phyloP scores from a whole-genome alignment of 108 stramenopile species.

The Cyclotella baltica region DNA sequence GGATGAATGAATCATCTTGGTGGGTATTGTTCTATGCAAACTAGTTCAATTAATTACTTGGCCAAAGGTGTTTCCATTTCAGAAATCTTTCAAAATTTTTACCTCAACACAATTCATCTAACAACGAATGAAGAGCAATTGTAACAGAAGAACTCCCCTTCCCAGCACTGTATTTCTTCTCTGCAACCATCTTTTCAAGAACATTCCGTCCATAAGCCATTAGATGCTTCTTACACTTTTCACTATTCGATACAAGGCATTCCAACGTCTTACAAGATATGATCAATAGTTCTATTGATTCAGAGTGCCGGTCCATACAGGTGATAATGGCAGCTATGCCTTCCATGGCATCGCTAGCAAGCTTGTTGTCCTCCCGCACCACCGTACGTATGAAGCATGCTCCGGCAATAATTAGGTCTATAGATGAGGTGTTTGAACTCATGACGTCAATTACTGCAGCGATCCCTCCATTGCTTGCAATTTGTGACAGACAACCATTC shows the following conservation, averaged over 20 bases:
- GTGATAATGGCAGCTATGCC: conserved; percentile 47
- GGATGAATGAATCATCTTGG: too few species aligned
- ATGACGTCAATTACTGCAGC: conserved; percentile 58
- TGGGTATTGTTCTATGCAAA: too few species aligned
- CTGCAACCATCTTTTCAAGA: background rate
- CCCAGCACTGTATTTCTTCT: background rate
- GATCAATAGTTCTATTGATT: conserved; percentile 33
- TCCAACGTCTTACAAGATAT: conserved; percentile 62
- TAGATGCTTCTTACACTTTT: background rate
- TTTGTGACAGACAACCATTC: conserved; percentile 41
- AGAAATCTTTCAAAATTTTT: background rate
- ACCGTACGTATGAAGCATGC: conserved; percentile 56
- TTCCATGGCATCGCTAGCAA: conserved; percentile 43
- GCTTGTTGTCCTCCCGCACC: conserved; percentile 27
- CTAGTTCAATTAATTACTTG: too few species aligned
- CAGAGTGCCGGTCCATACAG: conserved; percentile 53
- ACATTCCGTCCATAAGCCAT: background rate
- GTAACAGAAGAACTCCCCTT: background rate
- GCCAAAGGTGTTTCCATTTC: background rate
- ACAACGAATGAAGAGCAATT: background rate
- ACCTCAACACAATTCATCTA: background rate
- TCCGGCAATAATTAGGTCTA: conserved; percentile 50
- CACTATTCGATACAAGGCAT: conserved; percentile 50
- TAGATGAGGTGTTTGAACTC: conserved; percentile 47
- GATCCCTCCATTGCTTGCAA: conserved; percentile 59